Conservation (phyloP, 2,329 filamentous ascomycete species). For the Fusarium proliferatum region DNA sequence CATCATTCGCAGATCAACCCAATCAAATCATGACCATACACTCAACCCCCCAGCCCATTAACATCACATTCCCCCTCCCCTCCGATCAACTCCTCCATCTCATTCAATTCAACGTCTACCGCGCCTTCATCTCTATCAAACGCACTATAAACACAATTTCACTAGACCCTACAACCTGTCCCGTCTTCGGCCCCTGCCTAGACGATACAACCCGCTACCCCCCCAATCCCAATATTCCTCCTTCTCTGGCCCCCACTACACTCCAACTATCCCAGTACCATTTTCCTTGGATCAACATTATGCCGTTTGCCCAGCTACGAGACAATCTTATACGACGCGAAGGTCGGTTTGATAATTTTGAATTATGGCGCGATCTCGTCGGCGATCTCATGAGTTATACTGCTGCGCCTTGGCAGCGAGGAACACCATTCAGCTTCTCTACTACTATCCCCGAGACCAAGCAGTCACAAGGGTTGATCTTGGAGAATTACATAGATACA, state of each 20-base stretch:
- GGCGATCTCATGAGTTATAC: not conserved
- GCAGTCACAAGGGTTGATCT: fast-evolving
- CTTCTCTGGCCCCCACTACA: not conserved
- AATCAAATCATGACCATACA: fast-evolving
- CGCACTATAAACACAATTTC: not conserved
- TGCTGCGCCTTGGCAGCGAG: not conserved
- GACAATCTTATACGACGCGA: not conserved
- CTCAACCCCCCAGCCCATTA: fast-evolving
- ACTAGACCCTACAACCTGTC: not conserved
- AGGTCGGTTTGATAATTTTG: not conserved
- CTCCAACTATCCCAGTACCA: not conserved
- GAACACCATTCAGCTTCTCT: not conserved
- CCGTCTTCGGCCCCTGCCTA: not conserved
- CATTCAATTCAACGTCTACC: not conserved
- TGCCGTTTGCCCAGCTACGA: not conserved
- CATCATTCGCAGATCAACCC: fast-evolving
- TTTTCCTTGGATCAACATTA: conserved; percentile 1
- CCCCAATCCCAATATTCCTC: not conserved
- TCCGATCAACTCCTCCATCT: not conserved
- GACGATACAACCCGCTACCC: not conserved
- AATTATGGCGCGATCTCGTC: not conserved
- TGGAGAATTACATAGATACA: not conserved
- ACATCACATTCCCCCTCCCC: not conserved
- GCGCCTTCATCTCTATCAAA: conserved; percentile 1
- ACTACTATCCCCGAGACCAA: fast-evolving